phyloP scores from a whole-genome alignment of 2,329 filamentous ascomycete species.

The Nakataea oryzae region DNA sequence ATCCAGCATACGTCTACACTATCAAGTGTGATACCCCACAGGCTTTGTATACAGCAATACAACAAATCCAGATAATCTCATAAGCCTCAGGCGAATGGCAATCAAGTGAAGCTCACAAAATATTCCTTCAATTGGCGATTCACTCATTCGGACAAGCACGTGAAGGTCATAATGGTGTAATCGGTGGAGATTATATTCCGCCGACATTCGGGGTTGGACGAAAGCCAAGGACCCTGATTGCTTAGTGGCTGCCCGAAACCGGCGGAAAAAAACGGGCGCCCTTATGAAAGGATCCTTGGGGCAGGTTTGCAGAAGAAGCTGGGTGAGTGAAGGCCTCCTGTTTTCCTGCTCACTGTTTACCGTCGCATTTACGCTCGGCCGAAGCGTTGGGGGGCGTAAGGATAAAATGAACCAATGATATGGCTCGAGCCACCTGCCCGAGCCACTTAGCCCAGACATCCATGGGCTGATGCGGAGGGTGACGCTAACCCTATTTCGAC shows the following conservation, averaged over 20 bases:
- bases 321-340: neutral
- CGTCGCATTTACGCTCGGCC: neutral
- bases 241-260: neutral
- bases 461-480: neutral
- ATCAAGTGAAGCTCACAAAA: too few relatives aligned
- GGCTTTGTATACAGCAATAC: too few relatives aligned
- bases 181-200: too few relatives aligned
- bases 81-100: too few relatives aligned
- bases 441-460: neutral
- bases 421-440: too few relatives aligned
- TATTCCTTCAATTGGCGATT: too few relatives aligned
- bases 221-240: neutral
- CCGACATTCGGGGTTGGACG: too few relatives aligned
- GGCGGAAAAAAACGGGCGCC: neutral
- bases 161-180: too few relatives aligned
- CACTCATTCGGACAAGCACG: too few relatives aligned
- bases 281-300: neutral
- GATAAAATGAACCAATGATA: neutral
- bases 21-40: too few relatives aligned
- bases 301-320: neutral
- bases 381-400: neutral
- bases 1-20: too few relatives aligned
- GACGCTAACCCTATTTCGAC: neutral
- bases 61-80: too few relatives aligned
- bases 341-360: neutral